phyloP scores from a whole-genome alignment of 176 grass and related monocot species.

The Oryza meyeriana region DNA sequence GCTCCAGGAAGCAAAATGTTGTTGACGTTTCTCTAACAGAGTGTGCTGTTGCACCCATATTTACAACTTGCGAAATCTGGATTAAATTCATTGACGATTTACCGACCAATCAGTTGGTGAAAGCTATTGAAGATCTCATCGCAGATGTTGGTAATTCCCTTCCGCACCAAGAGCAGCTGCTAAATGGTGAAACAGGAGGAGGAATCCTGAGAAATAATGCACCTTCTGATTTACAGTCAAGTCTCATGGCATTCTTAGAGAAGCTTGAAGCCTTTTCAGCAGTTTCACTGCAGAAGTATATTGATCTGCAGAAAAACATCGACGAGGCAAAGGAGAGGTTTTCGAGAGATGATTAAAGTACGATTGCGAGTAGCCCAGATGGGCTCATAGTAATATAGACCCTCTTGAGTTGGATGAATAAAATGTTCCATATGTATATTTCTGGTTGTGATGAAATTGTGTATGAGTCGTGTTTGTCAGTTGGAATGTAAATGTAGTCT shows the following conservation, averaged over 20 bases:
- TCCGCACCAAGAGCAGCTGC: conserved; percentile 18
- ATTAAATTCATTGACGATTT: conserved; percentile 29
- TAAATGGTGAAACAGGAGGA: background rate
- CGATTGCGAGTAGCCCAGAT: background rate
- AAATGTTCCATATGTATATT: conserved; percentile 2
- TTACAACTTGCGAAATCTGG: conserved; percentile 52
- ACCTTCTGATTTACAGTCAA: conserved; percentile 17
- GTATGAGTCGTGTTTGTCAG: background rate
- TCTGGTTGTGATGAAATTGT: background rate
- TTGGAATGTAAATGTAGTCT: background rate
- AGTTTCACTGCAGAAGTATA: conserved; percentile 41
- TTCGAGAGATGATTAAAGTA: conserved; percentile 5
- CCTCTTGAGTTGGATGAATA: background rate
- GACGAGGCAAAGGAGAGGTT: conserved; percentile 2
- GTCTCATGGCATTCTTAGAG: conserved; percentile 40
- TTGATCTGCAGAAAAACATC: conserved; percentile 35
- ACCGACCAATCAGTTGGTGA: conserved; percentile 25
- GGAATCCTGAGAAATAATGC: background rate
- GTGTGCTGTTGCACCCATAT: conserved; percentile 48
- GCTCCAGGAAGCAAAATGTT: conserved; percentile 11
- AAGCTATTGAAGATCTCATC: conserved; percentile 39
- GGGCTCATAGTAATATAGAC: background rate
- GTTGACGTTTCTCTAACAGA: conserved; percentile 17
- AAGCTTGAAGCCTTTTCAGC: conserved; percentile 46
- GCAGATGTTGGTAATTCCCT: conserved; percentile 17